Evolutionary conservation across 108 stramenopile species (phyloP).

Genomic region (Pseudonitzschia multiseries): DNA sequence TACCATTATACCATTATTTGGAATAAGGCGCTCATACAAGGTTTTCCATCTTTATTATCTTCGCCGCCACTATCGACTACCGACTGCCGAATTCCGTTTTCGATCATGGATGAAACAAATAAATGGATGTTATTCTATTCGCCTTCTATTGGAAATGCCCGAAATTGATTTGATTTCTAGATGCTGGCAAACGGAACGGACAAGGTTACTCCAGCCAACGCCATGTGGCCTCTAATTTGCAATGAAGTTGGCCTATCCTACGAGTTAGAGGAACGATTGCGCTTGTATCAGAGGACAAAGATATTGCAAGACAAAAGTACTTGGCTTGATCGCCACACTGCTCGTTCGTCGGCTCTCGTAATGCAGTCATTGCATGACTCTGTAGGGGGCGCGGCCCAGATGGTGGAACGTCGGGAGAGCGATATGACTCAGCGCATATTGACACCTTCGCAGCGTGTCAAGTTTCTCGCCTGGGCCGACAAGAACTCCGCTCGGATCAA

Average conservation of each 20-base stretch:
- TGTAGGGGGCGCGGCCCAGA: slow-evolving; percentile 45
- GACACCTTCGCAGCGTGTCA: slow-evolving; percentile 60
- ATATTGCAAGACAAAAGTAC: slow-evolving; percentile 43
- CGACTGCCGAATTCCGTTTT: neutral
- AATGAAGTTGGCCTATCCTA: slow-evolving; percentile 88
- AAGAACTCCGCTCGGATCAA: slow-evolving; percentile 45
- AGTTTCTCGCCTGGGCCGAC: slow-evolving; percentile 67
- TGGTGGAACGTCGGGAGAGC: slow-evolving; percentile 49
- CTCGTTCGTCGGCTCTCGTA: slow-evolving; percentile 55
- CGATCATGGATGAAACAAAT: neutral
- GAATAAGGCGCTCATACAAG: neutral
- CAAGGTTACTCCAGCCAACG: slow-evolving; percentile 55
- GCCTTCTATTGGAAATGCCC: neutral
- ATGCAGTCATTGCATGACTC: slow-evolving; percentile 62
- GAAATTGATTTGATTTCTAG: slow-evolving; percentile 21
- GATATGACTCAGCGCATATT: slow-evolving; percentile 37
- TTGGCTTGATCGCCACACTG: slow-evolving; percentile 83
- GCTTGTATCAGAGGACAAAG: slow-evolving; percentile 59
- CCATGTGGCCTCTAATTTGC: slow-evolving; percentile 93
- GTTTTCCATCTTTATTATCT: neutral
- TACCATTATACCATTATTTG: too few relatives aligned
- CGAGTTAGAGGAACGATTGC: slow-evolving; percentile 90
- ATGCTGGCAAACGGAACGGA: slow-evolving; percentile 64
- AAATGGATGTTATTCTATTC: neutral
- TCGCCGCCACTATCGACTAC: too few relatives aligned